Base-by-base conservation (phyloP, 805 yeast species). In the Ogataea zsoltii region DNA sequence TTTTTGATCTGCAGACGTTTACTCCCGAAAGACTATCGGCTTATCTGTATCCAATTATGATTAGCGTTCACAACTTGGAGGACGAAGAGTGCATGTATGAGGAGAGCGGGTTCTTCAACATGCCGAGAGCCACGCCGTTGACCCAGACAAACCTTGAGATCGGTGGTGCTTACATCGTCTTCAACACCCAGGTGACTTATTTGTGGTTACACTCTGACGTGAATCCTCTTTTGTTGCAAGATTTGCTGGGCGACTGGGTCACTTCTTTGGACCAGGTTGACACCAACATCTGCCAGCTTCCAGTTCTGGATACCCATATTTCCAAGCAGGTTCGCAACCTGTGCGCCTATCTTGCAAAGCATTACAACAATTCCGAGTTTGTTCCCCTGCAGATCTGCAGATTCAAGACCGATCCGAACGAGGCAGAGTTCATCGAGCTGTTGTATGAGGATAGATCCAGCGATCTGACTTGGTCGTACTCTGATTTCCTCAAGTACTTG, bases 91-190 rank as follows among this genome's bases (percentile, higher is more conserved):
- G 82, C 34, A 69, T 70, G 5, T 67, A 60, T 21, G 77, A 76
- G 51, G 66, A 66, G 37, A 66, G 70, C 56, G 76, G 61, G 43
- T 56, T 64, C 49, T 77, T 79, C 61, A 65, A 56, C n/a, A 56
- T 74, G 52, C 96, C 85, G 2, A 67, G 51, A 51, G 75, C 67
- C 54, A 65, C 69, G 26, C 76, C 74, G 29, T 78, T 78, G 51
- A 54, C 77, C 17, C 58, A 70, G 13, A 44, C 68, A 35, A 57
- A 63, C 33, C 57, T 78, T 43, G 68, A 80, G 48, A 71, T 76
- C 42, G 88, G 89, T 34, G 95, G 96, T 7, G 90, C 87, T 7
- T 89, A 86, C 63, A 61, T 94, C 38, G 65, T 85, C 16, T 90
- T 86, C 69, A 80, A 88, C 56, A 92, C 96, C 15, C 70, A 69